A percentile compares a stretch with the other conserved stretches of the same genome.
Evolutionary conservation across 2,329 filamentous ascomycete genomes (phyloP).

Genomic region (Trichoderma brevicompactum): DNA sequence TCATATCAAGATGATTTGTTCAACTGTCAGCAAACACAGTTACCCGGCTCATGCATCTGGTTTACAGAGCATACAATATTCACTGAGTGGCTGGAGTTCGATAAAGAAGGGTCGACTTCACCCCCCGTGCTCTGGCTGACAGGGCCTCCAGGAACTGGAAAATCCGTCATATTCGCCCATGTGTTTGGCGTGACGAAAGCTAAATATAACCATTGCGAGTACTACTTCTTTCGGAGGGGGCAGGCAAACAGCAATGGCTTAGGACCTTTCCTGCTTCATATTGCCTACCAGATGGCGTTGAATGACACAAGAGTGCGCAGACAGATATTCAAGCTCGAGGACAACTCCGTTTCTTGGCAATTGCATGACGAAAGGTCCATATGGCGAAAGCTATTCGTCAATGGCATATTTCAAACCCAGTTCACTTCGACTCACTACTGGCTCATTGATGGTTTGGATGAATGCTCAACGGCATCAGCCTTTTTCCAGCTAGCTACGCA

Average conservation of each 20-base stretch:
- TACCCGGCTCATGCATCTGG: slow-evolving; percentile 21
- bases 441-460: slow-evolving; percentile 25
- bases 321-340: not conserved
- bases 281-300: slow-evolving; percentile 21
- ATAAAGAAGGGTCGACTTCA: not conserved
- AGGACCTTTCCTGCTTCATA: slow-evolving; percentile 1
- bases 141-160: slow-evolving; percentile 17
- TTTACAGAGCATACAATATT: slow-evolving; percentile 9
- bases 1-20: slow-evolving; percentile 20
- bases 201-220: slow-evolving; percentile 8
- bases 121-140: slow-evolving; percentile 15
- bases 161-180: slow-evolving; percentile 22
- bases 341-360: slow-evolving; percentile 2
- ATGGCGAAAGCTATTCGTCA: slow-evolving; percentile 22
- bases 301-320: not conserved
- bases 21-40: not conserved
- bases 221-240: slow-evolving; percentile 12
- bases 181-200: not conserved
- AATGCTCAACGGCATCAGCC: not conserved
- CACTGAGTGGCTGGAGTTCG: not conserved
- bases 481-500: slow-evolving; percentile 9
- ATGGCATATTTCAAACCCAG: slow-evolving; percentile 2
- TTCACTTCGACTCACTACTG: slow-evolving; percentile 5
- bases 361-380: slow-evolving; percentile 6
- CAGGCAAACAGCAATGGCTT: slow-evolving; percentile 2